A percentile compares a stretch with the other conserved stretches of the same genome.
phyloP scores from a whole-genome alignment of 2,329 filamentous ascomycete species.

The Xylaria digitata region DNA sequence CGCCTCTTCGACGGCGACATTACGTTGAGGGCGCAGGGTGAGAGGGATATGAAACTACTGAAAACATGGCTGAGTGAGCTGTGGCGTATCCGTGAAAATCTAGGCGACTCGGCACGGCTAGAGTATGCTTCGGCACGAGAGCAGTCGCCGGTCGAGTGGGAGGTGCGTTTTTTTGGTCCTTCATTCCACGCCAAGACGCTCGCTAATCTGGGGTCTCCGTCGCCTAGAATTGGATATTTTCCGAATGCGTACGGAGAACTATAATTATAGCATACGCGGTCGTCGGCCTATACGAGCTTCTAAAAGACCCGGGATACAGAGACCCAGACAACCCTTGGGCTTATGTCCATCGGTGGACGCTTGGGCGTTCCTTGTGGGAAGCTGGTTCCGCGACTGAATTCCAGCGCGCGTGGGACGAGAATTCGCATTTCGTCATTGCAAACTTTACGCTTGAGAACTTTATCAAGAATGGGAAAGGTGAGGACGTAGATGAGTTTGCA shows the following conservation, averaged over 20 bases:
- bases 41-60: constrained; percentile 38
- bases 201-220: neutral
- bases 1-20: constrained; percentile 46
- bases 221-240: constrained; percentile 51
- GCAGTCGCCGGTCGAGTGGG: constrained; percentile 43
- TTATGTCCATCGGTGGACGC: constrained; percentile 49
- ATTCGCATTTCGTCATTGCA: constrained; percentile 44
- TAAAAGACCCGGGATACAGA: constrained; percentile 41
- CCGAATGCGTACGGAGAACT: constrained; percentile 51
- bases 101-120: constrained; percentile 36
- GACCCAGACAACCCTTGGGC: constrained; percentile 42
- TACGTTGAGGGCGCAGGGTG: constrained; percentile 39
- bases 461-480: constrained; percentile 44
- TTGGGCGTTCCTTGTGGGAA: constrained; percentile 50
- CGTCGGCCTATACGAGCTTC: constrained; percentile 45
- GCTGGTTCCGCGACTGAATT: constrained; percentile 48
- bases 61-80: constrained; percentile 43
- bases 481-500: constrained; percentile 50
- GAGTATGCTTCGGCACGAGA: constrained; percentile 25
- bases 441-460: constrained; percentile 48
- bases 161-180: constrained; percentile 40
- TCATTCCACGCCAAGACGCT: neutral
- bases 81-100: constrained; percentile 47
- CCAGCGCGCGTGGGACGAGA: constrained; percentile 46
- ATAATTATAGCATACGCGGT: constrained; percentile 49